Conservation (phyloP, 495 filamentous ascomycete species). For the Glutinoglossum americanum region DNA sequence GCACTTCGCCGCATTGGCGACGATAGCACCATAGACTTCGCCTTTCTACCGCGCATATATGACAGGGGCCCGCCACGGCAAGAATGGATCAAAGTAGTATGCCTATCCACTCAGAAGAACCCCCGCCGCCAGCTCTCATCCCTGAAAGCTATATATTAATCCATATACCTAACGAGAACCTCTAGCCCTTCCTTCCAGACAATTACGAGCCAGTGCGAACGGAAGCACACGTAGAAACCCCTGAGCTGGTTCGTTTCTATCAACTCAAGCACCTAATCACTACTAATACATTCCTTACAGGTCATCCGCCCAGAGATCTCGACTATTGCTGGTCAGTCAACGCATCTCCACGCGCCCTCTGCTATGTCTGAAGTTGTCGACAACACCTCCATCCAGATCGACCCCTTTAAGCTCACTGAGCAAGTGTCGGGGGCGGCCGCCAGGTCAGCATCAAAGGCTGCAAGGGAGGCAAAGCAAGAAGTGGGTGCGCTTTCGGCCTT, state of each 20-base stretch:
- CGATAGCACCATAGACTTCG: conserved; percentile 6
- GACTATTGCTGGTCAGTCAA: background rate
- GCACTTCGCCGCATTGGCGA: background rate
- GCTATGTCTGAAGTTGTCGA: conserved; percentile 6
- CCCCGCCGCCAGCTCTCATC: background rate
- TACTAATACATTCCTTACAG: background rate
- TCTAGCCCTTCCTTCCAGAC: conserved; percentile 2
- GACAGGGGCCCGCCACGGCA: background rate
- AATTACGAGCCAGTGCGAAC: background rate
- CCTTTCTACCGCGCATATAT: conserved; percentile 1
- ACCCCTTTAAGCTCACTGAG: conserved; percentile 1
- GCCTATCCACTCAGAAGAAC: background rate
- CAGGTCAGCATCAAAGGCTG: background rate
- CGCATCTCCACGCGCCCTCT: conserved; percentile 1
- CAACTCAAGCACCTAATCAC: background rate
- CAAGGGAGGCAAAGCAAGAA: background rate
- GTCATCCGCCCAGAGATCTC: conserved; percentile 6
- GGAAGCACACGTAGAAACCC: background rate
- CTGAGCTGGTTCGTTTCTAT: background rate
- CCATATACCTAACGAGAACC: background rate
- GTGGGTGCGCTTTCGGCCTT: background rate
- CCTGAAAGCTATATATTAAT: background rate
- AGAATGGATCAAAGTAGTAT: conserved; percentile 1
- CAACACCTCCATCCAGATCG: conserved; percentile 4
- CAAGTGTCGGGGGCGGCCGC: background rate